These are phyloP conservation scores for Claviceps humidiphila DNA, from an alignment of 2,329 filamentous ascomycete species.

Conservation along the genomic window DNA sequence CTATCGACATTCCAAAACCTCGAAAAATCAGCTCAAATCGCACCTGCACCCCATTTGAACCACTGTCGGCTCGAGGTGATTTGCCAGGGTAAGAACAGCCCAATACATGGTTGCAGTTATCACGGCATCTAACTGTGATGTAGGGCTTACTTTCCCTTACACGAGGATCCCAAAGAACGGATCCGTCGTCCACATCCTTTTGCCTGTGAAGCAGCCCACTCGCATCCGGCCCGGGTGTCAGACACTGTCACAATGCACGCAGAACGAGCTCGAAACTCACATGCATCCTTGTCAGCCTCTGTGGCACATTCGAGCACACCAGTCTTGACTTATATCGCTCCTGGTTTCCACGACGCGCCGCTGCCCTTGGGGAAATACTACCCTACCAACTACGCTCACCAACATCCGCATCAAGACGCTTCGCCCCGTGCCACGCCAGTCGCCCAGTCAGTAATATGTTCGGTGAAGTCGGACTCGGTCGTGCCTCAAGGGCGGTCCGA, in stretches of 20 bases:
- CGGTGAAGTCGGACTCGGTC: conserved; percentile 23
- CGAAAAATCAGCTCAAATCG: conserved; percentile 27
- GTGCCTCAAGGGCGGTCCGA: conserved; percentile 11
- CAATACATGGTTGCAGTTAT: neutral
- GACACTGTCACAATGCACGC: conserved; percentile 16
- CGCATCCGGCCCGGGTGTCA: conserved; percentile 21
- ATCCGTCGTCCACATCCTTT: conserved; percentile 40
- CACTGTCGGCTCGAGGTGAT: conserved; percentile 45
- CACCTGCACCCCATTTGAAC: conserved; percentile 31
- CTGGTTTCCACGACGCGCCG: conserved; percentile 31
- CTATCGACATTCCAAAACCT: conserved; percentile 34
- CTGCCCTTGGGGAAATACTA: conserved; percentile 51
- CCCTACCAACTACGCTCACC: conserved; percentile 44
- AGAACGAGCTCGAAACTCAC: conserved; percentile 10
- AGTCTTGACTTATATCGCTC: conserved; percentile 37
- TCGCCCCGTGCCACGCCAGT: conserved; percentile 10
- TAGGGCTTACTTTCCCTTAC: conserved; percentile 48
- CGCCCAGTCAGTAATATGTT: conserved; percentile 16
- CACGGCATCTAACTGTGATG: neutral
- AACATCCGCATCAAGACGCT: conserved; percentile 8
- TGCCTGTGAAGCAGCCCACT: conserved; percentile 27
- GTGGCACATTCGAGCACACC: conserved; percentile 24
- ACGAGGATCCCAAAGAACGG: conserved; percentile 38
- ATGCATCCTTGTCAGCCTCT: conserved; percentile 11
- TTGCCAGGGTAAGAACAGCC: conserved; percentile 36